Evolutionary conservation across 139 green algal genomes (phyloP), one percentile per base, ranked within the genome.

Genomic region (Micractinium conductrix): DNA sequence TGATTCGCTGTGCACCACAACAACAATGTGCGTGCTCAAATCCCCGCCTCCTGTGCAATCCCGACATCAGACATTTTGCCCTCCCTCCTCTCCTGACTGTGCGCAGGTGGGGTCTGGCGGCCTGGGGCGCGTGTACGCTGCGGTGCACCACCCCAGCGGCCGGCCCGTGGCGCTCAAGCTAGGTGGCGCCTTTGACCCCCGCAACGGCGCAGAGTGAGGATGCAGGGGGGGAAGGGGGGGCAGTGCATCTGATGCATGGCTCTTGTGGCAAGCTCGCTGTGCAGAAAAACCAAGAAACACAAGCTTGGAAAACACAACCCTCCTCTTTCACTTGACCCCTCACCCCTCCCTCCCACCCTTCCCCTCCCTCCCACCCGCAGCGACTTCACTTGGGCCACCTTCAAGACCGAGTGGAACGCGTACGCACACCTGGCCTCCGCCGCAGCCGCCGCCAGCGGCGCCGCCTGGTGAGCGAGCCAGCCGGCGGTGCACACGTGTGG

Each of bases 391-490:
- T 73, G 55, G 76, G 26, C 55, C 33, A 80, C 81, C 50, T 86
- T 80, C 40, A 22, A 37, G 28, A 80, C 68, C 4, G 81, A 86
- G 70, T 86, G 81, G 81, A 74, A 80, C 81, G 62, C 50, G 6
- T 86, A 86, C 40, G 38, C 6, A 0, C 70, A 33, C 0, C 70
- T 86, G 50, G 30, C 45, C 43, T n/a, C n/a, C n/a, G n/a, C n/a
- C n/a, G n/a, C n/a, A n/a, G n/a, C n/a, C n/a, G n/a, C n/a, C n/a
- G n/a, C n/a, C n/a, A n/a, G n/a, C n/a, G n/a, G n/a, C n/a, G n/a
- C n/a, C n/a, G n/a, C n/a, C n/a, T n/a, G n/a, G n/a, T n/a, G n/a
- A n/a, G n/a, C n/a, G n/a, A n/a, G n/a, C n/a, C n/a, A n/a, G n/a
- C n/a, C n/a, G n/a, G n/a, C n/a, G n/a, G n/a, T n/a, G n/a, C n/a